Base-by-base conservation (phyloP, 2,329 filamentous ascomycete genomes). In the Albifimbria verrucaria region DNA sequence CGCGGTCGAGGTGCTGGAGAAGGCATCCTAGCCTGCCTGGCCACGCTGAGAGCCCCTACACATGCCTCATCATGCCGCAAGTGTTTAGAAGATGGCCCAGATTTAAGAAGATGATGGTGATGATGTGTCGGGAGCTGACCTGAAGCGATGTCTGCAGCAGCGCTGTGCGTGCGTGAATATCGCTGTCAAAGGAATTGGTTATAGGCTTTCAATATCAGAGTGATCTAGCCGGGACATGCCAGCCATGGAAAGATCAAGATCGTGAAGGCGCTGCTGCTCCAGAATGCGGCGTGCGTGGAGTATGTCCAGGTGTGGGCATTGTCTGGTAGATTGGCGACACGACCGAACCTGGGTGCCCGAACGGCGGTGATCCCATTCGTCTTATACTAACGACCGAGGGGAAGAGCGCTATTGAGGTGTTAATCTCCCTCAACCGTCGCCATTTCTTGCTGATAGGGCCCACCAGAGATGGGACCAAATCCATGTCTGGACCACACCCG, bases 11-110 rank as follows among this genome's bases (percentile, higher is more conserved):
- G 83, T 43, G 91, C 92, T 51, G 92, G 92, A 41, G 81, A 73
- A 17, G 92, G 92, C 92, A 96, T 96, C 48, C 92, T 92, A 43
- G 82, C 86, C 66, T 92, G 87, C 41, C 91, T 91, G 49, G 96
- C 90, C 45, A 96, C 87, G 64, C 87, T 94, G n/a, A 89, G 88
- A 26, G 89, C 87, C 9, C 88, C 75, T 73, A 83, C 72, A 60
- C 70, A 67, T 59, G 73, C 65, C 39, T 80, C 78, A 62, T 84
- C 80, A 64, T 83, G 77, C 59, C 85, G 77, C 74, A 85, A 79
- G 72, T 88, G 78, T 71, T 89, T 89, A 50, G 81, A 79, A 18
- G 87, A 83, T 21, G 86, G 85, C 11, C 83, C 85, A 56, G 89
- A 86, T 59, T 90, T 85, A 48, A 90, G 90, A 36, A 92, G 78